These are phyloP conservation scores for Nakaseomyces sp. DNA, from an alignment of 1,139 yeast genomes.

Conservation along the genomic window DNA sequence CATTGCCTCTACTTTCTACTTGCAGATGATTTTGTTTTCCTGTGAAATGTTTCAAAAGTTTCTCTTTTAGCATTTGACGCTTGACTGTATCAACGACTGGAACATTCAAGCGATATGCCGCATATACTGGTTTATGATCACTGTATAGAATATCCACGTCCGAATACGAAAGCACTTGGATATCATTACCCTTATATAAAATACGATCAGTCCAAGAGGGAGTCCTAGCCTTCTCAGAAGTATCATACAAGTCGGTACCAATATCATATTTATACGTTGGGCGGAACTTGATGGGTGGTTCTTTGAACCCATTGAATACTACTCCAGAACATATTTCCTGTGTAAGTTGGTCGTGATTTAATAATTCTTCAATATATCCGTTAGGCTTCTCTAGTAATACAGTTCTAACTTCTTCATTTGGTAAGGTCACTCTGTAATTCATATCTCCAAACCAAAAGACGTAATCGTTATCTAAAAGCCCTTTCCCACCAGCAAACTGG, in stretches of 20 bases:
- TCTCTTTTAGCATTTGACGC: constrained; percentile 29
- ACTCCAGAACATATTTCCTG: constrained; percentile 65
- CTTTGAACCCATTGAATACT: constrained; percentile 66
- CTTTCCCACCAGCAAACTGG: constrained; percentile 43
- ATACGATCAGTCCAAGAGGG: constrained; percentile 98
- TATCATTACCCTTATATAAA: constrained; percentile 47
- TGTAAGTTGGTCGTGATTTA: constrained; percentile 68
- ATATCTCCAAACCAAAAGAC: constrained; percentile 93
- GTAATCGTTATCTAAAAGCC: constrained; percentile 63
- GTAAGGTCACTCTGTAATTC: constrained; percentile 68
- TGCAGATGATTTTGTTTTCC: background rate
- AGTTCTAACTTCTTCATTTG: constrained; percentile 57
- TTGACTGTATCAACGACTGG: constrained; percentile 53
- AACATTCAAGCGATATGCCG: constrained; percentile 57
- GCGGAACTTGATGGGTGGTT: constrained; percentile 62
- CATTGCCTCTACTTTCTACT: background rate
- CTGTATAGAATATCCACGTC: constrained; percentile 55
- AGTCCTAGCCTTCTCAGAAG: constrained; percentile 83
- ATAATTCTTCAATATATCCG: constrained; percentile 43
- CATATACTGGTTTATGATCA: constrained; percentile 89
- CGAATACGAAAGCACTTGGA: constrained; percentile 52
- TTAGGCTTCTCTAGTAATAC: constrained; percentile 36
- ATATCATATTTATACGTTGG: constrained; percentile 94
- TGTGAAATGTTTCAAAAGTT: background rate
- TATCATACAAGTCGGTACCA: constrained; percentile 67